Percentiles rank a stretch among this genome's conserved stretches.
phyloP scores from a whole-genome alignment of 2,329 filamentous ascomycete species.

The Arthroderma sp. region DNA sequence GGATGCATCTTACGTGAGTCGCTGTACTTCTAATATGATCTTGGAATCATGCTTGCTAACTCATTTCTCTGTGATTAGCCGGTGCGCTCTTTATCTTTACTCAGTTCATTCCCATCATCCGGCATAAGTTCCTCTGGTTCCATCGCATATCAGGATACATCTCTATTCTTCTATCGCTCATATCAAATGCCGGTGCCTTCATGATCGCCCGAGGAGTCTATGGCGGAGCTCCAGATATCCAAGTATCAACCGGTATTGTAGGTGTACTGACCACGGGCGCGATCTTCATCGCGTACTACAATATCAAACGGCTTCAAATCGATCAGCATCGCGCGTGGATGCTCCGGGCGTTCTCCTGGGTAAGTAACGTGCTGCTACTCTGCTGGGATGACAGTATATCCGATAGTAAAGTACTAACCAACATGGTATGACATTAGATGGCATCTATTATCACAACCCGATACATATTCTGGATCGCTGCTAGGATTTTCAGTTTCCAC shows the following conservation, averaged over 20 bases:
- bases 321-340: conserved; percentile 54
- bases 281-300: conserved; percentile 38
- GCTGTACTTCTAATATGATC: neutral
- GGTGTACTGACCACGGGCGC: conserved; percentile 26
- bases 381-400: too few species aligned
- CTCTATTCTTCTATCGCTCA: conserved; percentile 35
- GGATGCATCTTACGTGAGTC: conserved; percentile 17
- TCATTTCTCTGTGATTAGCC: neutral
- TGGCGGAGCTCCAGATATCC: conserved; percentile 42
- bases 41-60: neutral
- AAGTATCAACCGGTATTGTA: conserved; percentile 28
- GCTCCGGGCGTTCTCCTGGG: conserved; percentile 37
- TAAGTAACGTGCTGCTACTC: too few species aligned
- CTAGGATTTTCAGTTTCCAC: neutral
- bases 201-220: conserved; percentile 41
- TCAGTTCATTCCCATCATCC: conserved; percentile 33
- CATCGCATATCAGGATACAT: conserved; percentile 51
- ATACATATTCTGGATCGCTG: neutral
- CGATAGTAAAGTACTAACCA: too few species aligned
- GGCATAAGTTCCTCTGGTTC: conserved; percentile 37
- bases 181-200: conserved; percentile 37
- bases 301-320: conserved; percentile 48
- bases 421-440: conserved; percentile 1
- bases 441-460: conserved; percentile 3
- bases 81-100: conserved; percentile 19